Conservation (phyloP, 2,329 filamentous ascomycete genomes). For the Stromatinia cepivora region DNA sequence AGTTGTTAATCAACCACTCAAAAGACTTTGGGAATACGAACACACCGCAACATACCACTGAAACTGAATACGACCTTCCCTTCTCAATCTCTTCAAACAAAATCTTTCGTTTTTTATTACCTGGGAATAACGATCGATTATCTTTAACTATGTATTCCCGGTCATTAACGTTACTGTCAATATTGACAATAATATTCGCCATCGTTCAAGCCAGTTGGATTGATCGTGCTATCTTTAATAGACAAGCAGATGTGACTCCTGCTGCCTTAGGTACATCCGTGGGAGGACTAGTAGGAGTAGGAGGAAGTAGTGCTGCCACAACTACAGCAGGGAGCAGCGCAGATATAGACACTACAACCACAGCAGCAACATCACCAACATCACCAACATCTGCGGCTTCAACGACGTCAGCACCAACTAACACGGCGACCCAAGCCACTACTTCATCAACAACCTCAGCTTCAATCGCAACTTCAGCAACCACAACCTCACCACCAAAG, state of each 20-base stretch:
- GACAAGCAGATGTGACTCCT: conserved; percentile 21
- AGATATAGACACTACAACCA: conserved; percentile 12
- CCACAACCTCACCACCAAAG: background rate
- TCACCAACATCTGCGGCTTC: background rate
- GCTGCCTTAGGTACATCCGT: background rate
- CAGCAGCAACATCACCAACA: conserved; percentile 8
- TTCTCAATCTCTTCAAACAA: background rate
- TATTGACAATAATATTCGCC: conserved; percentile 29
- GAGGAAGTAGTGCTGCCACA: background rate
- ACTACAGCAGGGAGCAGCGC: background rate
- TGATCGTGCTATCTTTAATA: conserved; percentile 27
- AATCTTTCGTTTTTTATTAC: conserved; percentile 1
- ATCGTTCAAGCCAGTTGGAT: conserved; percentile 34
- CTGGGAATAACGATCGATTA: background rate
- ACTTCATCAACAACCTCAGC: conserved; percentile 3
- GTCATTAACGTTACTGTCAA: conserved; percentile 12
- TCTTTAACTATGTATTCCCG: conserved; percentile 16
- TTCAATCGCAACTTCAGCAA: background rate
- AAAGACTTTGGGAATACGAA: background rate
- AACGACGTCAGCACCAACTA: background rate
- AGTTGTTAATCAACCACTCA: background rate
- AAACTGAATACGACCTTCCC: background rate
- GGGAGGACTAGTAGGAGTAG: background rate
- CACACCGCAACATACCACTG: background rate
- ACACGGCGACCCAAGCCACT: background rate